Evolutionary conservation across 1,284 basidiomycete genomes (phyloP), one percentile per base, ranked within the genome.

Genomic region (Cutaneotrichosporon sp.): DNA sequence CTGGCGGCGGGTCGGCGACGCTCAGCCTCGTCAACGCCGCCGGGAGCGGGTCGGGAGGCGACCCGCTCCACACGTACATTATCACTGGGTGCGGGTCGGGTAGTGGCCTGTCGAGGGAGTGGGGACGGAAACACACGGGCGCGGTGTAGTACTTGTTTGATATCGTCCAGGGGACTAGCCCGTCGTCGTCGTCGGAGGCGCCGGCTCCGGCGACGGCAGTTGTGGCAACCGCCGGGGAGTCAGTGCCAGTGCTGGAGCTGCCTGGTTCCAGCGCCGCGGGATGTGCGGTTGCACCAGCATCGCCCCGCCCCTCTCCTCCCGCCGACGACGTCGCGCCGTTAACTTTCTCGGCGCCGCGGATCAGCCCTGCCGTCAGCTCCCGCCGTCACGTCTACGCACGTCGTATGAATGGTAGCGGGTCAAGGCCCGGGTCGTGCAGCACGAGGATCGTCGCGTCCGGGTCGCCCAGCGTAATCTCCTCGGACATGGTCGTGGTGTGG

Each of bases 81-180:
- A 68, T 45, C 1, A 67, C 67, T 0, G 59, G 54, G 12, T 53
- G 48, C 3, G 21, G 14, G 14, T 22, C 41, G 13, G 52, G 80
- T 66, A 12, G 76, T 69, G 51, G 78, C 76, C 13, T 53, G 44
- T 49, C 51, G 1, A 66, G 43, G 10, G 56, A 35, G 18, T 61
- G 48, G n/a, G 80, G 72, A 7, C 81, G 77, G 64, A 91, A 87
- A 51, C 83, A 80, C 7, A 91, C 85, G 49, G 81, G 74, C 4
- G 89, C 89, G 12, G 83, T 81, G 74, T 91, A 92, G 73, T 92
- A 92, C 71, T 83, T 86, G 77, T 92, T 91, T 54, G 78, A 76
- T 55, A 92, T 87, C 30, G 79, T 84, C 87, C 88, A 91, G 13
- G 83, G 84, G 33, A 86, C 72, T 1, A 18, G 18, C 12, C 50